Conservation (phyloP, 202 grass and related monocot genomes). For the Panicum hallii region DNA sequence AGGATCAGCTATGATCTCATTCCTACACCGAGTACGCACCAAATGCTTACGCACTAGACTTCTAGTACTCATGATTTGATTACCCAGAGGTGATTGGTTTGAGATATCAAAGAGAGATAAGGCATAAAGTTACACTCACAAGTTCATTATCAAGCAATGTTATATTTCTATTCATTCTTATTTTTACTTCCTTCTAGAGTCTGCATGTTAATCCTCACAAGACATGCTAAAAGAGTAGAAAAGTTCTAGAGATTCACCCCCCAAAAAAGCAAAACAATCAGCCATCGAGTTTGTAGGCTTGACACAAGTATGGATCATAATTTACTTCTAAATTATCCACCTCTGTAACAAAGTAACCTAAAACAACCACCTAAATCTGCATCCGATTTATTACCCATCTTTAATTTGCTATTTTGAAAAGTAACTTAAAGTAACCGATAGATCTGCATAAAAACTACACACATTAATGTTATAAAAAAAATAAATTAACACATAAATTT, state of each 20-base stretch:
- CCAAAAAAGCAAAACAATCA: no score
- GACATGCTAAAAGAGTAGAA: no score
- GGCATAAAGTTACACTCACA: no score
- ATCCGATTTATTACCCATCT: background rate
- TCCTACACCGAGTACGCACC: background rate
- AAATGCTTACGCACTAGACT: background rate
- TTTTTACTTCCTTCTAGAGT: no score
- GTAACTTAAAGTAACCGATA: background rate
- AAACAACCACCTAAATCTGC: background rate
- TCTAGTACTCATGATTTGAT: no score
- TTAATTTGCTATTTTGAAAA: background rate
- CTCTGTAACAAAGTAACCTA: background rate
- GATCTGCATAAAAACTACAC: background rate
- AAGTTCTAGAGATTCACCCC: no score
- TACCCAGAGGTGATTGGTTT: no score
- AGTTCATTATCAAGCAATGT: background rate
- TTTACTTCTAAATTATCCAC: background rate
- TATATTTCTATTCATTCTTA: no score
- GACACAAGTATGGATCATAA: background rate
- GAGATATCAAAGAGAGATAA: background rate
- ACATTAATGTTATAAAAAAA: background rate
- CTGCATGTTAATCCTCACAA: no score
- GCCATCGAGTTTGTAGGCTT: background rate
- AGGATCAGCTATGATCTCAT: background rate
- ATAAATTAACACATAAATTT: background rate